Evolutionary conservation across 176 grass and related monocot genomes (phyloP).

Genomic region (Panicum miliaceum): DNA sequence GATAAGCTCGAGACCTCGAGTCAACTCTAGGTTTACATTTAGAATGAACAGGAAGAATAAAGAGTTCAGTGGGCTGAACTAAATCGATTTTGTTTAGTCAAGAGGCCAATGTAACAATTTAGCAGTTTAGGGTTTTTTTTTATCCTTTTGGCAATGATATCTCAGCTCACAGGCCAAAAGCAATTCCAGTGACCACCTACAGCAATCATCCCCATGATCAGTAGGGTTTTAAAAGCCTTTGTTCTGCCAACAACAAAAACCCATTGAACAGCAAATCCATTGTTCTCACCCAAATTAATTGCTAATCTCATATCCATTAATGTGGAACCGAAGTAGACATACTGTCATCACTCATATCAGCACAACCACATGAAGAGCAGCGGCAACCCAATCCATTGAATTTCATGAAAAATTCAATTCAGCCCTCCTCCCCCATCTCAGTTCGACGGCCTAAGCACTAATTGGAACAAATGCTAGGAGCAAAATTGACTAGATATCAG

Average conservation of each 20-base stretch:
- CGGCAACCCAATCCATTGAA: not conserved
- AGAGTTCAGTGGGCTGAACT: not conserved
- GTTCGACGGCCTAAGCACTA: not conserved
- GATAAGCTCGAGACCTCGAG: not conserved
- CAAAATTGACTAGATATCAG: not conserved
- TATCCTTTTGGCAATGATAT: not conserved
- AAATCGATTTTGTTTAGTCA: slow-evolving; percentile 2
- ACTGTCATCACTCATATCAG: slow-evolving; percentile 9
- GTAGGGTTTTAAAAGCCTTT: not conserved
- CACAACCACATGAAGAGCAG: not conserved
- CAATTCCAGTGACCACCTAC: not conserved
- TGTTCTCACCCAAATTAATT: not conserved
- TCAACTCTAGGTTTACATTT: not conserved
- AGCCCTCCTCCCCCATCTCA: not conserved
- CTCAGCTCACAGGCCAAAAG: not conserved
- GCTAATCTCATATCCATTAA: not conserved
- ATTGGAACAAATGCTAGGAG: not conserved
- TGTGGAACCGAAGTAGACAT: slow-evolving; percentile 8
- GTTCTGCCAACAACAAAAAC: not conserved
- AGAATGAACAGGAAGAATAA: not conserved
- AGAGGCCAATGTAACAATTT: not conserved
- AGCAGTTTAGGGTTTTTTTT: not conserved
- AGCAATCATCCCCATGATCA: too few species aligned
- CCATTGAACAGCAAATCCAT: not conserved
- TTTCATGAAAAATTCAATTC: not conserved